Percentiles rank a stretch among this genome's conserved stretches.
Evolutionary conservation across 768 basidiomycete species (phyloP).

Genomic region (Trametes punicea): DNA sequence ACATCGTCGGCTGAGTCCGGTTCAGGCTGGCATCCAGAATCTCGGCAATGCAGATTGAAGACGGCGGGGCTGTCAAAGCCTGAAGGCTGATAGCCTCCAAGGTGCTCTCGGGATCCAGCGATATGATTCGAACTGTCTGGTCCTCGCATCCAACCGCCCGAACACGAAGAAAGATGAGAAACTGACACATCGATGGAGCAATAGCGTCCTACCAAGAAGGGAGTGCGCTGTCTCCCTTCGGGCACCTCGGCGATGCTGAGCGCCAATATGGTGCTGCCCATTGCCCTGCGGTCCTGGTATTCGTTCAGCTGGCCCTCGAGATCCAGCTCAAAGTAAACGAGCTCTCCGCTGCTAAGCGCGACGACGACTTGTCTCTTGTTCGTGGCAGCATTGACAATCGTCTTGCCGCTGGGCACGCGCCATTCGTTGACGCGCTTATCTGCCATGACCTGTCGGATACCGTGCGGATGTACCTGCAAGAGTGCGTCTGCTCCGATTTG

Average conservation of each 20-base stretch:
- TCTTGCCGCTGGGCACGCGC: constrained; percentile 84
- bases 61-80: constrained; percentile 93
- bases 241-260: constrained; percentile 94
- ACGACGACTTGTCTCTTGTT: constrained; percentile 98
- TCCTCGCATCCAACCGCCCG: constrained; percentile 99
- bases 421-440: constrained; percentile 95
- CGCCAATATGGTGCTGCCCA: constrained; percentile 94
- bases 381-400: constrained; percentile 90
- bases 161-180: not conserved
- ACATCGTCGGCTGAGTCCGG: constrained; percentile 91
- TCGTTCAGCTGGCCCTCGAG: constrained; percentile 95
- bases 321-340: constrained; percentile 98
- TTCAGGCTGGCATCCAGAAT: constrained; percentile 98
- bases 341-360: constrained; percentile 90
- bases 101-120: constrained; percentile 93
- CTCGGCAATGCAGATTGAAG: constrained; percentile 95
- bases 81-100: constrained; percentile 94
- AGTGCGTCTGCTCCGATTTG: constrained; percentile 95
- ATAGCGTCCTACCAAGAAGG: constrained; percentile 76
- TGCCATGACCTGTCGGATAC: constrained; percentile 90
- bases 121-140: constrained; percentile 96
- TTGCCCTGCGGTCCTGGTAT: constrained; percentile 94
- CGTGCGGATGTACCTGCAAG: constrained; percentile 94
- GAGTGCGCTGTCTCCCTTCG: constrained; percentile 87
- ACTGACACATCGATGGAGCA: not conserved